Evolutionary conservation across 2,329 filamentous ascomycete genomes (phyloP).

Genomic region (Pestalotiopsis sp.): DNA sequence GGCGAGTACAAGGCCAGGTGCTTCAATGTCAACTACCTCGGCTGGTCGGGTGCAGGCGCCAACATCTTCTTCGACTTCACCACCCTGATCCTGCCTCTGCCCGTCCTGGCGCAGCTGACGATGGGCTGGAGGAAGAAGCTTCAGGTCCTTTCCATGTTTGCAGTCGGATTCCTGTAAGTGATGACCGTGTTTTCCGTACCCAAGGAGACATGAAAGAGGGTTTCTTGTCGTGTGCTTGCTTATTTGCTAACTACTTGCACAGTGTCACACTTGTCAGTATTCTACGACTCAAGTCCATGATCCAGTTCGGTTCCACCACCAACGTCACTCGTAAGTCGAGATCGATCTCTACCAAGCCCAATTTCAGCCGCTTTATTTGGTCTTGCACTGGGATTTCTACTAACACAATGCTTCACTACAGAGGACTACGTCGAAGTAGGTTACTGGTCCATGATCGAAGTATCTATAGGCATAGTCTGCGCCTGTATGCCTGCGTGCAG

Average conservation of each 20-base stretch:
- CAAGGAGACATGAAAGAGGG: not conserved
- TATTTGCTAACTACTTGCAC: not conserved
- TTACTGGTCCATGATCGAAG: slow-evolving; percentile 23
- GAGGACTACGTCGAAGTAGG: slow-evolving; percentile 15
- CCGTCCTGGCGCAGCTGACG: slow-evolving; percentile 15
- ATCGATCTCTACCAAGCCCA: no score
- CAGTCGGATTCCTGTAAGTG: slow-evolving; percentile 20
- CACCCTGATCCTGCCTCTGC: slow-evolving; percentile 20
- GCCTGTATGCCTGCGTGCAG: slow-evolving; percentile 23
- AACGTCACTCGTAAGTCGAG: slow-evolving; percentile 9
- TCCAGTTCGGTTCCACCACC: slow-evolving; percentile 9
- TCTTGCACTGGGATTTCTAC: not conserved
- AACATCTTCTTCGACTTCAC: slow-evolving; percentile 21
- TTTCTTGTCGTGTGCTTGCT: no score
- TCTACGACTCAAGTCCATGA: slow-evolving; percentile 18
- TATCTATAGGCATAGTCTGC: slow-evolving; percentile 21
- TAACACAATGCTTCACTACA: not conserved
- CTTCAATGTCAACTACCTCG: slow-evolving; percentile 20
- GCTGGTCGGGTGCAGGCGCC: slow-evolving; percentile 18
- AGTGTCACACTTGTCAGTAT: slow-evolving; percentile 22
- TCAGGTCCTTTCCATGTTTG: slow-evolving; percentile 21
- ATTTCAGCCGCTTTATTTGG: no score
- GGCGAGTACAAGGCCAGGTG: slow-evolving; percentile 18
- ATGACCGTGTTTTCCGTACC: no score
- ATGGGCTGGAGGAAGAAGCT: slow-evolving; percentile 21